phyloP scores from a whole-genome alignment of 371 early-diverging fungal species.

The Apophysomyces elegans region DNA sequence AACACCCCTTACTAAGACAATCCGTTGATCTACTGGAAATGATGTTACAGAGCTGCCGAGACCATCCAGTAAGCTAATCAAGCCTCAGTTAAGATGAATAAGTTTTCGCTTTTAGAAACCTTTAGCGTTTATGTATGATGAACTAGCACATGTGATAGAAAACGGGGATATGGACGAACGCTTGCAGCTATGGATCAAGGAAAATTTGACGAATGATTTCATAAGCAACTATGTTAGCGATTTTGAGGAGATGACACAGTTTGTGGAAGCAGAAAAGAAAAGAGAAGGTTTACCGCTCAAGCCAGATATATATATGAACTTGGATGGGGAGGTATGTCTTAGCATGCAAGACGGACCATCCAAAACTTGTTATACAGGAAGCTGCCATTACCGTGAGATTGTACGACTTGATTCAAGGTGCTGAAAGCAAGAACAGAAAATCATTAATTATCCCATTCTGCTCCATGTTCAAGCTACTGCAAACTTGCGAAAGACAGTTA shows the following conservation, averaged over 20 bases:
- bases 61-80: constrained; percentile 48
- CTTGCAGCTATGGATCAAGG: constrained; percentile 71
- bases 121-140: constrained; percentile 74
- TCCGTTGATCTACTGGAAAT: constrained; percentile 52
- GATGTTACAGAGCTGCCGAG: constrained; percentile 46
- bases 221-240: constrained; percentile 64
- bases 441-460: constrained; percentile 62
- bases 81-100: neutral
- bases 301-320: constrained; percentile 45
- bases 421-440: constrained; percentile 34
- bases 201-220: constrained; percentile 68
- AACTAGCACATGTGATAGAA: constrained; percentile 66
- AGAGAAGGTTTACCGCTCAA: constrained; percentile 16
- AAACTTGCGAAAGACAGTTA: constrained; percentile 67
- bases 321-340: constrained; percentile 52
- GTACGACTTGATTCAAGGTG: constrained; percentile 28
- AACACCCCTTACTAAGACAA: constrained; percentile 49
- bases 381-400: constrained; percentile 24
- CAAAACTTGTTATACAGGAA: constrained; percentile 14
- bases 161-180: constrained; percentile 55
- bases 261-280: constrained; percentile 12
- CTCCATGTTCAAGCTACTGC: constrained; percentile 74
- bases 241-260: constrained; percentile 34
- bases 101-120: constrained; percentile 49
- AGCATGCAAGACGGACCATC: neutral